Conservation (phyloP, 495 filamentous ascomycete genomes). For the Choiromyces venosus region DNA sequence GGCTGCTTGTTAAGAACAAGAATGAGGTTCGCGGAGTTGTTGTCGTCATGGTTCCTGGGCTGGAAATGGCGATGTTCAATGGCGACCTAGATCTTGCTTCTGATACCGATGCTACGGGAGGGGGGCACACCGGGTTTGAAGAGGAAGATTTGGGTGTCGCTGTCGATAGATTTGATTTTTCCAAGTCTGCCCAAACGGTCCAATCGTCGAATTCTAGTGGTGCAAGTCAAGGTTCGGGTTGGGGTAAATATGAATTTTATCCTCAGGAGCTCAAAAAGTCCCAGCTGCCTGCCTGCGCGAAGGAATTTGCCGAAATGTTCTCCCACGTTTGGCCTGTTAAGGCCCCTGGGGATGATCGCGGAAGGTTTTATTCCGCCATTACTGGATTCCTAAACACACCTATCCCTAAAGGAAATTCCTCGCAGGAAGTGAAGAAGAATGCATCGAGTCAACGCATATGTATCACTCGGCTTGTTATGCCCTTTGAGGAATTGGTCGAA, state of each 20-base stretch:
- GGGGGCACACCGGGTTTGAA: background rate
- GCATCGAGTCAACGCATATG: constrained; percentile 66
- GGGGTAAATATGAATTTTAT: constrained; percentile 56
- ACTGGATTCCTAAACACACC: constrained; percentile 69
- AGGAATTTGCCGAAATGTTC: constrained; percentile 75
- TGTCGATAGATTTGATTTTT: background rate
- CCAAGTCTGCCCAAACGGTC: background rate
- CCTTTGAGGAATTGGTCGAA: constrained; percentile 66
- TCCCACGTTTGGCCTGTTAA: constrained; percentile 81
- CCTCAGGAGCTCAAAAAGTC: constrained; percentile 60
- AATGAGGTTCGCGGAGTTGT: constrained; percentile 74
- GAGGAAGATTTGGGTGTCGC: constrained; percentile 24
- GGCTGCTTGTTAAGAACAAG: constrained; percentile 63
- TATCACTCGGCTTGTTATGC: constrained; percentile 69
- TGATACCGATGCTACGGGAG: background rate
- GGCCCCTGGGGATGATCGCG: constrained; percentile 75
- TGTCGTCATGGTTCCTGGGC: constrained; percentile 85
- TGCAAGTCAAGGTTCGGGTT: background rate
- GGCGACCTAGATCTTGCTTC: constrained; percentile 49
- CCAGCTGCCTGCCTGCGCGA: constrained; percentile 57
- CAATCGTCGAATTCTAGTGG: background rate
- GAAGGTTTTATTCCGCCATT: constrained; percentile 76
- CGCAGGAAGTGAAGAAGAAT: constrained; percentile 53
- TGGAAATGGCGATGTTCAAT: constrained; percentile 87
- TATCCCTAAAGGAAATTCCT: constrained; percentile 57